Base-by-base conservation (phyloP, 257 asterid species). In the Solanum arcanum region DNA sequence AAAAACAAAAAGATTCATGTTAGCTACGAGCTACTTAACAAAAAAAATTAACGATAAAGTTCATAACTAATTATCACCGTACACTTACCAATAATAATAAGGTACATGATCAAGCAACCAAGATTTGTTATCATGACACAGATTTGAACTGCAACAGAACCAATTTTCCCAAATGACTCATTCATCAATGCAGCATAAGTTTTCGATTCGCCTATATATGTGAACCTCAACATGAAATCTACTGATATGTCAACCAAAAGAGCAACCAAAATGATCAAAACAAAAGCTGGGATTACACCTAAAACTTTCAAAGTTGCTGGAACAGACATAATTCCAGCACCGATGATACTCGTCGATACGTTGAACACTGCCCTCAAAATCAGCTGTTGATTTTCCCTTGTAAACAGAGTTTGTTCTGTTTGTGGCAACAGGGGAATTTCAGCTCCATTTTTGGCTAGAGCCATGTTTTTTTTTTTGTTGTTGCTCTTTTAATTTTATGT, bases 281-380 rank as follows among this genome's bases (percentile, higher is more conserved):
- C 6, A 83, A 97, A 94, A 1, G 98, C 98, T 13, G 99, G 99
- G 27, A 94, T 81, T 11, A 96, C 94, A 39, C 99, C 99, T 1
- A 97, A 88, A 18, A 97, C 98, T 89, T 97, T 97, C 0, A 97
- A 91, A 33, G 99, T 97, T 1, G 99, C 99, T 27, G 99, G 99
- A 10, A 97, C 92, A 4, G 99, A 97, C 99, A 97, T 97, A 56
- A 97, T 97, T 59, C 99, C 99, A 2, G 99, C 98, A 10, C 99
- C 99, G 16, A 97, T 95, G 44, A 97, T 97, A 92, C 97, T 95
- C 41, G 99, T 97, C 59, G 99, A 88, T 49, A 97, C 98, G 77
- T 97, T 97, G 89, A 95, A 97, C 16, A 97, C 98, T 11, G 99
- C 98, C 46, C 99, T 96, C 0, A 94, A 86, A n/a, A 93, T 80